A percentile compares a stretch with the other conserved stretches of the same genome.
These are phyloP conservation scores for Lachnellula occidentalis DNA, from an alignment of 2,329 filamentous ascomycete species.

Conservation along the genomic window DNA sequence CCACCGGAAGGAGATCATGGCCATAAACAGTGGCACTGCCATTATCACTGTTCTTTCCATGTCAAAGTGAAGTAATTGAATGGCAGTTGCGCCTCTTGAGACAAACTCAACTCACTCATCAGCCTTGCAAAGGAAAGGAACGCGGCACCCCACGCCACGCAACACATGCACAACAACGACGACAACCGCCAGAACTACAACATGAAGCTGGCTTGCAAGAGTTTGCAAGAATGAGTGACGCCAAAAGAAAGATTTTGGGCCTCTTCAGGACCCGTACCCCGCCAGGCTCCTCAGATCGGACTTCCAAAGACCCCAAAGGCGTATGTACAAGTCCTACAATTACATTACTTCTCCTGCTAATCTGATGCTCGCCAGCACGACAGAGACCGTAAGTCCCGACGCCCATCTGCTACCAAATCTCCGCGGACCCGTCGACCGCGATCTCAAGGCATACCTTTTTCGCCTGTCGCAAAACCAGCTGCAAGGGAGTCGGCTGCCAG, in stretches of 20 bases:
- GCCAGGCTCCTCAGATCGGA: conserved; percentile 35
- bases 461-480: neutral
- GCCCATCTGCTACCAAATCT: neutral
- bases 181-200: neutral
- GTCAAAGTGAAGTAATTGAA: too few relatives aligned
- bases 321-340: conserved; percentile 6
- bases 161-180: neutral
- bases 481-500: neutral
- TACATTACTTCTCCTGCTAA: conserved; percentile 5
- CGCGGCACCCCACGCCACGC: too few relatives aligned
- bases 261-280: conserved; percentile 46
- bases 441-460: conserved; percentile 3
- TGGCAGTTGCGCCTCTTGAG: too few relatives aligned
- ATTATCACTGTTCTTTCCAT: too few relatives aligned
- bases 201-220: neutral
- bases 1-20: too few relatives aligned
- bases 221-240: conserved; percentile 22
- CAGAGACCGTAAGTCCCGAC: conserved; percentile 24
- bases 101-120: too few relatives aligned
- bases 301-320: conserved; percentile 33
- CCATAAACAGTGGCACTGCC: too few relatives aligned
- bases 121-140: too few relatives aligned
- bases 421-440: neutral
- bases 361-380: conserved; percentile 6
- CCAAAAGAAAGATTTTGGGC: conserved; percentile 28